Evolutionary conservation across 176 grass and related monocot genomes (phyloP).

Genomic region (Stipa capillata): DNA sequence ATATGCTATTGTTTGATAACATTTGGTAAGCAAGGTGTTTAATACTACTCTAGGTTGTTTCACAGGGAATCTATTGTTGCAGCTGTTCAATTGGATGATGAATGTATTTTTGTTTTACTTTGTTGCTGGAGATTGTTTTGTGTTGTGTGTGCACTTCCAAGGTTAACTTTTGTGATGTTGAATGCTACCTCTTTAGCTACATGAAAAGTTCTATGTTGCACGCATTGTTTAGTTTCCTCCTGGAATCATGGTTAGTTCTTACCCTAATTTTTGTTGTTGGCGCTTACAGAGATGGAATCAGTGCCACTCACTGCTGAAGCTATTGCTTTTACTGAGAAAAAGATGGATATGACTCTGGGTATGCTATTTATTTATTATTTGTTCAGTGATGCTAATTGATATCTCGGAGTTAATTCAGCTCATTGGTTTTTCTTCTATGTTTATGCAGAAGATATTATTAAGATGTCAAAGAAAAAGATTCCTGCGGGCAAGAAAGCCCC

Average conservation of each 20-base stretch:
- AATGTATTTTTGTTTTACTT: not conserved
- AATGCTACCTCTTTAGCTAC: not conserved
- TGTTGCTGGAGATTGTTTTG: not conserved
- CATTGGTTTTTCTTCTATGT: not conserved
- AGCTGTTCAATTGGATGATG: not conserved
- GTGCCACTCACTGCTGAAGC: slow-evolving; percentile 54
- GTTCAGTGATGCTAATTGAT: not conserved
- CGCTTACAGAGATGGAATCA: slow-evolving; percentile 54
- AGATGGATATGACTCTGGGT: slow-evolving; percentile 99
- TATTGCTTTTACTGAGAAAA: slow-evolving; percentile 95
- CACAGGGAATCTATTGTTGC: not conserved
- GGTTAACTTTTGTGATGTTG: not conserved
- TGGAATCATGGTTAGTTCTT: not conserved
- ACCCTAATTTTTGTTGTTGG: not conserved
- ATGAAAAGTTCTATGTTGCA: not conserved
- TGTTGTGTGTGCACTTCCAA: not conserved
- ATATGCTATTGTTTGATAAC: not conserved
- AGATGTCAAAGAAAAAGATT: slow-evolving; percentile 81
- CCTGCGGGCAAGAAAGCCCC: slow-evolving; percentile 40
- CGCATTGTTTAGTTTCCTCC: not conserved
- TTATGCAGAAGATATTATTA: slow-evolving; percentile 73
- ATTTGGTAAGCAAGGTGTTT: not conserved
- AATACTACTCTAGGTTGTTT: not conserved
- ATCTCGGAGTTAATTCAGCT: not conserved
- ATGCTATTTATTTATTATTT: slow-evolving; percentile 16